Conservation (phyloP, 768 basidiomycete species). For the Coprinellus micaceus region DNA sequence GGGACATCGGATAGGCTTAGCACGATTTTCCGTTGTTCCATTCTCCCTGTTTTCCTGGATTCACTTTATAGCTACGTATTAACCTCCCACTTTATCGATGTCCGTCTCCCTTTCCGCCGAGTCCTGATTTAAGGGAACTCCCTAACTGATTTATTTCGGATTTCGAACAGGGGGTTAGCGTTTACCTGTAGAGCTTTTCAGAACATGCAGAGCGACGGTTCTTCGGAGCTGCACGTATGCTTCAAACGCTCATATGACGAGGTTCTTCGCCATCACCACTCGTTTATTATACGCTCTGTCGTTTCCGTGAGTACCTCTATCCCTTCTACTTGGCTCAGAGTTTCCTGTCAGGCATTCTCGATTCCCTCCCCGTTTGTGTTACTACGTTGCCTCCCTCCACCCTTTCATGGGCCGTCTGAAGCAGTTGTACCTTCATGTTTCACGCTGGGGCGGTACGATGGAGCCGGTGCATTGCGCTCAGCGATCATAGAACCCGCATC, state of each 20-base stretch:
- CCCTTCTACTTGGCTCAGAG: too few relatives aligned
- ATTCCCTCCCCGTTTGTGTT: too few relatives aligned
- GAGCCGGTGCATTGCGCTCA: too few relatives aligned
- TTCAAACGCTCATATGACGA: slow-evolving; percentile 71
- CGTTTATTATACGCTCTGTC: slow-evolving; percentile 62
- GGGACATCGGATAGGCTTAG: not conserved
- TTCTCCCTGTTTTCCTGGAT: too few relatives aligned
- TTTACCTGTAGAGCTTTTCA: slow-evolving; percentile 68
- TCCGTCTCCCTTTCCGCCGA: not conserved
- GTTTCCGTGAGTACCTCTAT: slow-evolving; percentile 53
- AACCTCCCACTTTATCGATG: not conserved
- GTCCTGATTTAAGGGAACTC: not conserved
- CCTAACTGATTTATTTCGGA: not conserved
- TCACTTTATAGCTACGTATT: too few relatives aligned
- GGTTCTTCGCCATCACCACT: slow-evolving; percentile 63
- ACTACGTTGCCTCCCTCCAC: too few relatives aligned
- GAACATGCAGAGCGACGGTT: slow-evolving; percentile 54
- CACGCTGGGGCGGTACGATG: too few relatives aligned
- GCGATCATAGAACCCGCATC: too few relatives aligned
- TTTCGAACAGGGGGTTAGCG: slow-evolving; percentile 50
- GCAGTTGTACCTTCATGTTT: too few relatives aligned
- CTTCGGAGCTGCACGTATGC: slow-evolving; percentile 57
- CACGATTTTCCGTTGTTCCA: too few relatives aligned
- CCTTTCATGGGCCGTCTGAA: too few relatives aligned
- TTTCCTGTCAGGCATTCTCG: too few relatives aligned